Evolutionary conservation across 2,329 filamentous ascomycete genomes (phyloP).

Genomic region (Ophiosphaerella herpotricha): DNA sequence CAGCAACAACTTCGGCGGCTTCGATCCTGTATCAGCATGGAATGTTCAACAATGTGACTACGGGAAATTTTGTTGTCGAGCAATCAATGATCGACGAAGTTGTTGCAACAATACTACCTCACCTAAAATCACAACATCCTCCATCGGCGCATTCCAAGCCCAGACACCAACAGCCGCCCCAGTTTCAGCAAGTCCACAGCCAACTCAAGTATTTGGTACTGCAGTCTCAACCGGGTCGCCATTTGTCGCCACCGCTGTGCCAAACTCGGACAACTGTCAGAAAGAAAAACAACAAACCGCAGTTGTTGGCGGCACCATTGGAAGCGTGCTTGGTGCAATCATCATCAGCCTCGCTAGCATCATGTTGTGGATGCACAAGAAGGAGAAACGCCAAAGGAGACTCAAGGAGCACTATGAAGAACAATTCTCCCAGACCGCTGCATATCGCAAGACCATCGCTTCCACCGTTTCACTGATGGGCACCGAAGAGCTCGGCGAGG

Average conservation of each 20-base stretch:
- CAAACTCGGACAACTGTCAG: constrained; percentile 13
- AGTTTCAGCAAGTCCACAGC: constrained; percentile 4
- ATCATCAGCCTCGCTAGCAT: constrained; percentile 19
- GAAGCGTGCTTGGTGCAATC: constrained; percentile 27
- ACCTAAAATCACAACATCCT: constrained; percentile 26
- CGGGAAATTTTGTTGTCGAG: constrained; percentile 43
- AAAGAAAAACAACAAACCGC: constrained; percentile 25
- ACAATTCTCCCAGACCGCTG: constrained; percentile 34
- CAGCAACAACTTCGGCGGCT: constrained; percentile 19
- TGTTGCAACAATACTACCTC: constrained; percentile 38
- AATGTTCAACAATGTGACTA: constrained; percentile 42
- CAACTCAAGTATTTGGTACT: constrained; percentile 13
- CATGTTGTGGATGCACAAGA: constrained; percentile 31
- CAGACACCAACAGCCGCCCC: constrained; percentile 7
- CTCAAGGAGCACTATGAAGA: constrained; percentile 43
- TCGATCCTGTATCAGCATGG: constrained; percentile 30
- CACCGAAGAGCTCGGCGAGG: constrained; percentile 7
- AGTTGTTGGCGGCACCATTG: constrained; percentile 31
- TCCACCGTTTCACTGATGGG: constrained; percentile 13
- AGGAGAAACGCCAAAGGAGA: constrained; percentile 36
- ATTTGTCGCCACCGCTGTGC: constrained; percentile 6
- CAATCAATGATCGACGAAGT: constrained; percentile 24
- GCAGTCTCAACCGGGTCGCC: constrained; percentile 12
- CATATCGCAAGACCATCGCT: constrained; percentile 30
- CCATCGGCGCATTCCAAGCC: constrained; percentile 28